Conservation (phyloP, 768 basidiomycete species). For the Suillus lakei region DNA sequence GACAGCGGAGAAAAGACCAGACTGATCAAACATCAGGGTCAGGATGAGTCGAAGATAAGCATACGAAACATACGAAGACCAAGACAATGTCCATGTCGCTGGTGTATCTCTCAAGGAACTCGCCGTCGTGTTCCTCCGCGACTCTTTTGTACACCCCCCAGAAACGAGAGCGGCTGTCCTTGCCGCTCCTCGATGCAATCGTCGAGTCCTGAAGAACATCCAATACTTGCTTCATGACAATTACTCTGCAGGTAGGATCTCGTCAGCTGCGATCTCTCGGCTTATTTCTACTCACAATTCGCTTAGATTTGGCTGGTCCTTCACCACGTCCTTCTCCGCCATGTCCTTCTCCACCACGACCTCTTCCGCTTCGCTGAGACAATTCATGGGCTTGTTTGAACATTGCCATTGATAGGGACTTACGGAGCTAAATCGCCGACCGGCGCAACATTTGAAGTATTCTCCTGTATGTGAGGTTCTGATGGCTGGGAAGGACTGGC, state of each 20-base stretch:
- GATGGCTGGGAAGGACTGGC: background rate
- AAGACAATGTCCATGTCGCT: conserved; percentile 24
- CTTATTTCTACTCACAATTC: background rate
- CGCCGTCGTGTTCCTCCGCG: conserved; percentile 19
- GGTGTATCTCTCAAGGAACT: conserved; percentile 20
- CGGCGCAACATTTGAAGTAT: background rate
- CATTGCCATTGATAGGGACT: background rate
- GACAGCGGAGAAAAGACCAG: conserved; percentile 21
- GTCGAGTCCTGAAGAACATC: background rate
- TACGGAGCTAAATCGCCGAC: background rate
- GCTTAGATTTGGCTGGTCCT: background rate
- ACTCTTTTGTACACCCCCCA: conserved; percentile 18
- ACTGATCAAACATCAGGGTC: conserved; percentile 4
- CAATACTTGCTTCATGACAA: background rate
- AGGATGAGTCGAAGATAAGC: background rate
- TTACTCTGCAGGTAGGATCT: background rate
- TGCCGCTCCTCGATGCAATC: background rate
- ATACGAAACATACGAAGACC: conserved; percentile 22
- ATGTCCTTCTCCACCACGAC: too few species aligned
- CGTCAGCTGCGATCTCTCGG: background rate
- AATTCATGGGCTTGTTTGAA: background rate
- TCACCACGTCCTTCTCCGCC: too few species aligned
- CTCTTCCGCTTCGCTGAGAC: background rate
- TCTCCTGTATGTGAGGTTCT: background rate
- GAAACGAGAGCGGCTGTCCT: conserved; percentile 8